Evolutionary conservation across 2,329 filamentous ascomycete genomes (phyloP).

Genomic region (Teratosphaeria gauchensis): DNA sequence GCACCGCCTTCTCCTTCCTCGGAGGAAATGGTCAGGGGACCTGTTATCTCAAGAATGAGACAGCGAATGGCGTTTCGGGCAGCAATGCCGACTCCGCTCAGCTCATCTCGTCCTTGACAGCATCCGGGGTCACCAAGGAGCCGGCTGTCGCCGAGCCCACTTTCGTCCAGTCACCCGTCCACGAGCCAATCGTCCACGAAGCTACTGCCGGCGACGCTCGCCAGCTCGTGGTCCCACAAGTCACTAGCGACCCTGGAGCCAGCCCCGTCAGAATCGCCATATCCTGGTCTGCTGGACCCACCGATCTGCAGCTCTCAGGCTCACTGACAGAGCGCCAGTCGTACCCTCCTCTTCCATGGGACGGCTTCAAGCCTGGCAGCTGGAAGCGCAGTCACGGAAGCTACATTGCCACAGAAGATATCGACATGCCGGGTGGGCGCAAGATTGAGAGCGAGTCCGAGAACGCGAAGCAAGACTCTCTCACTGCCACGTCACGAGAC

Average conservation of each 20-base stretch:
- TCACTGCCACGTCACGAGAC: too few relatives aligned
- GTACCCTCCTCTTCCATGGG: background rate
- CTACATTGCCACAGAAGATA: background rate
- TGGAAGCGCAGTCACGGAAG: background rate
- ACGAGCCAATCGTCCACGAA: background rate
- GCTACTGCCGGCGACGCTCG: background rate
- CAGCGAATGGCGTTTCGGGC: background rate
- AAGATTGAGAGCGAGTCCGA: background rate
- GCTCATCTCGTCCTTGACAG: background rate
- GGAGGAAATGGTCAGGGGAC: conserved; percentile 1
- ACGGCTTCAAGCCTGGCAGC: background rate
- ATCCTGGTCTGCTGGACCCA: background rate
- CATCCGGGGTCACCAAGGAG: too few relatives aligned
- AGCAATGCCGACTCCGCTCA: background rate
- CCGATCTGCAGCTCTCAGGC: background rate
- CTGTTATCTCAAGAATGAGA: conserved; percentile 10
- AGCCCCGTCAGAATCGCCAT: background rate
- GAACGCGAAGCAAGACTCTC: background rate
- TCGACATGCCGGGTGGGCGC: background rate
- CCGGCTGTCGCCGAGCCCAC: too few relatives aligned
- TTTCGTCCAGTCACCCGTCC: background rate
- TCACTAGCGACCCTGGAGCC: background rate
- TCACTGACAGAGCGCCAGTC: background rate
- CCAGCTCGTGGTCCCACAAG: background rate
- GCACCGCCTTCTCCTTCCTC: conserved; percentile 7